Evolutionary conservation across 169 alveolate species (phyloP).

Genomic region (Cryptosporidium meleagridis): DNA sequence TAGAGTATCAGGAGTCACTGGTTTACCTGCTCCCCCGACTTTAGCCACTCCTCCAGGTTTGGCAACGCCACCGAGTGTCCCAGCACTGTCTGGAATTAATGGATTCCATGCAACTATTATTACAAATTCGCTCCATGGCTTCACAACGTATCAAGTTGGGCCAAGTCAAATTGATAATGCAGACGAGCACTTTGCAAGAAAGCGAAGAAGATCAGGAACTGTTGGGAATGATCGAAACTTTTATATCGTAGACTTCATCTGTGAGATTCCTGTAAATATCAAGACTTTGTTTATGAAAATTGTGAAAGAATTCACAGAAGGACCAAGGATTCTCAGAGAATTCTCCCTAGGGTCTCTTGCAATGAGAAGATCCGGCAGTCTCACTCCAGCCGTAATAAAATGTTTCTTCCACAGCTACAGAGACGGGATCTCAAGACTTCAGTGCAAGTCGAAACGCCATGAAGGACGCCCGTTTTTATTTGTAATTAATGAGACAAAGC

Average conservation of each 20-base stretch:
- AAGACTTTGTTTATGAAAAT: slow-evolving; percentile 10
- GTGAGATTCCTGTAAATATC: slow-evolving; percentile 50
- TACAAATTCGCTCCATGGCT: not conserved
- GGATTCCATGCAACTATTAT: not conserved
- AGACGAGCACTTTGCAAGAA: slow-evolving; percentile 9
- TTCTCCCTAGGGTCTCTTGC: slow-evolving; percentile 64
- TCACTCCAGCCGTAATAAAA: slow-evolving; percentile 29
- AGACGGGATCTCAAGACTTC: slow-evolving; percentile 71
- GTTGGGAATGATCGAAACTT: slow-evolving; percentile 41
- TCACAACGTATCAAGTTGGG: not conserved
- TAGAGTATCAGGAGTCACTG: not conserved
- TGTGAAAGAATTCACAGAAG: slow-evolving; percentile 19
- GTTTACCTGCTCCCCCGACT: slow-evolving; percentile 6
- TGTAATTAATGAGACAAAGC: slow-evolving; percentile 69
- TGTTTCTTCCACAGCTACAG: slow-evolving; percentile 67
- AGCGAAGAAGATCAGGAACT: slow-evolving; percentile 13
- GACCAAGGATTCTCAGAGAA: slow-evolving; percentile 11
- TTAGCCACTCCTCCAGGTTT: not conserved
- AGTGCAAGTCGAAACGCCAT: slow-evolving; percentile 52
- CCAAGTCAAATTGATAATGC: not conserved
- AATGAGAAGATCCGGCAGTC: slow-evolving; percentile 66
- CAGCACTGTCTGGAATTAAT: not conserved
- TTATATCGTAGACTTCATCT: slow-evolving; percentile 67
- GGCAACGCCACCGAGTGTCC: slow-evolving; percentile 7
- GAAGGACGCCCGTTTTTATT: slow-evolving; percentile 65